These are phyloP conservation scores for Artemisia argyi DNA, from an alignment of 129 eudicot species.

Conservation along the genomic window DNA sequence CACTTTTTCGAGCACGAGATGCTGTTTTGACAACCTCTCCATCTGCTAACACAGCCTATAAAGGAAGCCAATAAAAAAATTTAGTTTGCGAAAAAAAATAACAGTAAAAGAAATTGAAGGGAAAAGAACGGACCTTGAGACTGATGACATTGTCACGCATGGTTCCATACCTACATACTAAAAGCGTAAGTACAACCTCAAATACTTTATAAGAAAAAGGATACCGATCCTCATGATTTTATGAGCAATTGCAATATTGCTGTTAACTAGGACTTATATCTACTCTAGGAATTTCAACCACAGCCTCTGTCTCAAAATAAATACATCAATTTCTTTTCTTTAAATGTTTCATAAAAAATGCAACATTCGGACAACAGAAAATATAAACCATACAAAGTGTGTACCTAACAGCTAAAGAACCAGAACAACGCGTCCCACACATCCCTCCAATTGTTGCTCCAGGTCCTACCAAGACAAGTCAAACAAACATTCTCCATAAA, in stretches of 20 bases:
- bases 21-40: slow-evolving; percentile 95
- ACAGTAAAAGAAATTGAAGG: not conserved
- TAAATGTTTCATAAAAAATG: not conserved
- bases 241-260: no score
- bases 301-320: no score
- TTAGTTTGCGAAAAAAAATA: not conserved
- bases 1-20: slow-evolving; percentile 97
- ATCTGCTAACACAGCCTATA: slow-evolving; percentile 80
- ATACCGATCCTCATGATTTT: no score
- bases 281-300: no score
- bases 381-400: slow-evolving; percentile 9
- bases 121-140: slow-evolving; percentile 57
- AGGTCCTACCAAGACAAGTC: slow-evolving; percentile 55
- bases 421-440: slow-evolving; percentile 99
- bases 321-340: no score
- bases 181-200: slow-evolving; percentile 30
- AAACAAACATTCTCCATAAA: not conserved
- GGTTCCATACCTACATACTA: slow-evolving; percentile 86
- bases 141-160: slow-evolving; percentile 97
- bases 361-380: not conserved
- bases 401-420: slow-evolving; percentile 98
- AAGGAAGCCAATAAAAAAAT: slow-evolving; percentile 4
- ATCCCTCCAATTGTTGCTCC: slow-evolving; percentile 99
- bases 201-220: slow-evolving; percentile 1
- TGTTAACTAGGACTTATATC: no score